Base-by-base conservation (phyloP, 1,284 basidiomycete species). In the Sparassis latifolia region DNA sequence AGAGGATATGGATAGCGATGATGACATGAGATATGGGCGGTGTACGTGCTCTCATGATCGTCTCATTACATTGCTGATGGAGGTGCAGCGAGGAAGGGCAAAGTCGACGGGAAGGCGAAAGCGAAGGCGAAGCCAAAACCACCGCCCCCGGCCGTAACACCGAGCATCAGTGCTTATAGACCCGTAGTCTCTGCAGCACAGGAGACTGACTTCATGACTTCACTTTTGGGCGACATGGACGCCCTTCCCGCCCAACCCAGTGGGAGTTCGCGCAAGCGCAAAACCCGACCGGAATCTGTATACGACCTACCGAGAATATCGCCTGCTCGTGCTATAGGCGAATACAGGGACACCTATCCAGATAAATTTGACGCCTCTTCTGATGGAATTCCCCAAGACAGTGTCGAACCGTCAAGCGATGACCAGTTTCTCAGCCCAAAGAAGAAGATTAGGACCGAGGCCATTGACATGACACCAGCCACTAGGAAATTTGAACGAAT, bases 161-260 rank as follows among this genome's bases (percentile, higher is more conserved):
- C 86, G 1, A 77, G 85, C 3, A 84, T 90, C 53, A 82, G 73
- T 62, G 20, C 20, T 20, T 20, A 20, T 20, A 20, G 20, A 20
- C 20, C 20, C 20, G 20, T 20, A 20, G 20, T 20, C 20, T 20
- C 20, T 20, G 20, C 20, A 20, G 20, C 20, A 20, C 20, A 20
- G 20, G 20, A 20, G 84, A 82, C 80, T 41, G 90, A 93, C 61
- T 92, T 97, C 58, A 88, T 97, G 89, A 79, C 80, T 0, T 78
- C 77, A 20, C 69, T 97, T 0, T 68, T 97, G 5, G 83, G 79
- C 5, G 77, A 71, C 20, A 78, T 92, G 66, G 87, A 89, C 55
- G 66, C 20, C 20, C 20, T 20, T 20, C 20, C 20, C 20, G 20
- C 20, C 20, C 20, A 20, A 20, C 20, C 20, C 20, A 20, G 20